Conservation (phyloP, 75 land plant species). For the Picea glauca region DNA sequence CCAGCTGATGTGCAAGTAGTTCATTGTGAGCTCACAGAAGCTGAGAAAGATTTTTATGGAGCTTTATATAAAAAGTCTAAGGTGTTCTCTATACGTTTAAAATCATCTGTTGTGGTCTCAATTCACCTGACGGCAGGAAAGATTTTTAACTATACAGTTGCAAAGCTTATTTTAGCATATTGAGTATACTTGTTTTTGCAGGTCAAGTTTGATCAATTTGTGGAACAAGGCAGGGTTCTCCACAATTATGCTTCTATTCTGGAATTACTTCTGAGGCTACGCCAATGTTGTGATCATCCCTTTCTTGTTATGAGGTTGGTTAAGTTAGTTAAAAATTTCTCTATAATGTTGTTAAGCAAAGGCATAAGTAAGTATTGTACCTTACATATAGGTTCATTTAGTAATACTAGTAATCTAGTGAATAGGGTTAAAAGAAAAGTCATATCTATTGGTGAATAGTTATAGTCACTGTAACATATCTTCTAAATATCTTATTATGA, state of each 20-base stretch:
- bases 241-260: slow-evolving; percentile 98
- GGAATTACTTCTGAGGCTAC: slow-evolving; percentile 90
- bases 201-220: slow-evolving; percentile 98
- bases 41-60: slow-evolving; percentile 89
- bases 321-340: neutral
- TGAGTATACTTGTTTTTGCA: slow-evolving; percentile 14
- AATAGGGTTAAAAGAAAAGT: too few relatives aligned
- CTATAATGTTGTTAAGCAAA: too few relatives aligned
- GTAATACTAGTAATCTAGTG: too few relatives aligned
- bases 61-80: slow-evolving; percentile 90
- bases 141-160: neutral
- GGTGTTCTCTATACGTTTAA: slow-evolving; percentile 30
- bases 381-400: too few relatives aligned
- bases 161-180: neutral
- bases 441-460: too few relatives aligned
- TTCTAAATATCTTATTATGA: too few relatives aligned
- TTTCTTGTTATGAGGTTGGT: slow-evolving; percentile 89
- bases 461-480: too few relatives aligned
- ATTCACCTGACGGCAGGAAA: neutral
- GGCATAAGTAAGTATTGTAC: too few relatives aligned
- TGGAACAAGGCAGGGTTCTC: slow-evolving; percentile 92
- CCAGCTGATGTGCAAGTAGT: slow-evolving; percentile 68
- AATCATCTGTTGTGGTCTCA: neutral
- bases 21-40: slow-evolving; percentile 73
- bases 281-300: slow-evolving; percentile 99